Base-by-base conservation (phyloP, 371 early-diverging fungal species). In the Parasitella parasitica region DNA sequence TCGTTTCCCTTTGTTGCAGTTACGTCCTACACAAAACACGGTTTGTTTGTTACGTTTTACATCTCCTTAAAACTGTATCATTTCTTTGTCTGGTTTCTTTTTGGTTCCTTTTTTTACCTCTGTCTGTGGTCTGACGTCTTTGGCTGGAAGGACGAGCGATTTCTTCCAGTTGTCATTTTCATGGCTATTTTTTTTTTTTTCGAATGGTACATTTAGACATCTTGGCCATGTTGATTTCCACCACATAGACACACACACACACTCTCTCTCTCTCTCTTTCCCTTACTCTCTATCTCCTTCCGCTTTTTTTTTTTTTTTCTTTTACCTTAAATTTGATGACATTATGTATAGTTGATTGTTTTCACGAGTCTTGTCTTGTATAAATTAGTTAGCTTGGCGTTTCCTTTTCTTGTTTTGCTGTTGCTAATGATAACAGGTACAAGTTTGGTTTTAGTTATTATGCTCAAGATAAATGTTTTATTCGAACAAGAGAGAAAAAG, bases 1-100 rank as follows among this genome's bases (percentile, higher is more conserved):
- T 94, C 95, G 72, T 96, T 96, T 55, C 96, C 97, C 80, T 96
- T 95, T 38, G 97, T 97, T 26, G 85, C 89, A 37, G 93, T 93
- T 56, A 98, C 97, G 78, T 97, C 96, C 84, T 86, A 63, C 15
- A 55, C 5, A 30, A 56, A 58, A 26, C 22, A 46, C 22, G 34
- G 16, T 41, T 34, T 35, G 22, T 16, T 13, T 16, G 32, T 2
- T 54, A 16, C 4, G 16, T 26, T 5, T 13, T 30, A 5, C 36
- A 27, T n/a, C 28, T 58, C 26, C 12, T 11, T 37, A 15, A 27
- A 9, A n/a, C n/a, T n/a, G n/a, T n/a, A n/a, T n/a, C n/a, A n/a
- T n/a, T n/a, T n/a, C n/a, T n/a, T n/a, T n/a, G n/a, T n/a, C n/a
- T n/a, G n/a, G n/a, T n/a, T n/a, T n/a, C n/a, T n/a, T n/a, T n/a